phyloP scores from a whole-genome alignment of 2,329 filamentous ascomycete genomes.

The Calonectria pteridis region DNA sequence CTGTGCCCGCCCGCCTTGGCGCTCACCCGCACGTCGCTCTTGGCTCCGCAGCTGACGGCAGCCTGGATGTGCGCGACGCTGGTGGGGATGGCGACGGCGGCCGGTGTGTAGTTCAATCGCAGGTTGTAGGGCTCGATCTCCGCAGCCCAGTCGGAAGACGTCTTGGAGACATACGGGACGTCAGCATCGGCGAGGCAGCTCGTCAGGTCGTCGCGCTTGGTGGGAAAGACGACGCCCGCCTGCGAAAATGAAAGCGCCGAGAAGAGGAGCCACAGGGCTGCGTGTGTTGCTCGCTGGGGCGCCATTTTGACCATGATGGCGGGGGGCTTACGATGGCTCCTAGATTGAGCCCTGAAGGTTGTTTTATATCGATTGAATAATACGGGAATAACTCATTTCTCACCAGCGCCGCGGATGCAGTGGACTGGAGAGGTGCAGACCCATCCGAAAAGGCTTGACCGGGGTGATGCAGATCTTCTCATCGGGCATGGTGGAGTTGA shows the following conservation, averaged over 20 bases:
- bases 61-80: constrained; percentile 55
- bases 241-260: background rate
- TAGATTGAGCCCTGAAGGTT: background rate
- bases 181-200: constrained; percentile 42
- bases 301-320: constrained; percentile 5
- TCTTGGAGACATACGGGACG: constrained; percentile 35
- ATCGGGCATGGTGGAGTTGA: background rate
- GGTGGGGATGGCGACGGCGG: constrained; percentile 47
- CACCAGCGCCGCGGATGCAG: background rate
- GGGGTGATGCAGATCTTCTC: constrained; percentile 2
- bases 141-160: constrained; percentile 46
- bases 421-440: background rate
- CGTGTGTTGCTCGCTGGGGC: background rate
- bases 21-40: constrained; percentile 60
- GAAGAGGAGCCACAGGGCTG: constrained; percentile 22
- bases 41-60: constrained; percentile 59
- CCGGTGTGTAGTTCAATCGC: constrained; percentile 47
- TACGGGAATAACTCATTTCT: background rate
- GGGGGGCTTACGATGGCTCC: background rate
- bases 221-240: constrained; percentile 3
- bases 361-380: background rate
- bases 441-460: background rate
- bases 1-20: constrained; percentile 66
- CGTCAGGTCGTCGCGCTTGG: constrained; percentile 29
- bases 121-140: constrained; percentile 52